Base-by-base conservation (phyloP, 1,284 basidiomycete genomes). In the Chalciporus piperatoides region DNA sequence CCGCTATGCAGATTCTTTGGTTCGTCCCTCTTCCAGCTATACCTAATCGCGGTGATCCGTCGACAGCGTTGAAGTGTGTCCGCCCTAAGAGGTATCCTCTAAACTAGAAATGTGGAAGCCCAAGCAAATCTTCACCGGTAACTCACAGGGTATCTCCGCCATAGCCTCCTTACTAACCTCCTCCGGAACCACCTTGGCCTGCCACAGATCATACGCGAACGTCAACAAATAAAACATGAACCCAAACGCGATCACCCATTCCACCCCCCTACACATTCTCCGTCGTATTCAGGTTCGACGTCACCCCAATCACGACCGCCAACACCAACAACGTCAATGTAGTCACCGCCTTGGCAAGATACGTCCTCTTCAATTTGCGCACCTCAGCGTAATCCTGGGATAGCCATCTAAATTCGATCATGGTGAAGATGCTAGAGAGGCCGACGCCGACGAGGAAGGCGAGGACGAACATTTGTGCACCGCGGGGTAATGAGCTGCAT, bases 221-320 rank as follows among this genome's bases (percentile, higher is more conserved):
- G 83, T 83, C 48, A 86, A 68, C 35, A 88, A 66, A 63, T 85
- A 88, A 54, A 86, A 75, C 4, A 82, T 83, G 61, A 81, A 89
- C 8, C 83, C 80, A 53, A 89, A 83, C 2, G 78, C 75, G 50
- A 90, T 86, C 1, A 67, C 64, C 86, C 86, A 90, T 63, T 90
- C 87, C 2, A 90, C 59, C 44, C 8, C 79, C 83, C 62, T 79
- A 83, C 2, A 71, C 78, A 51, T 82, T 67, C 2, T 56, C 57
- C 0, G 68, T 72, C 8, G 63, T 57, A 56, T 69, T 82, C 4
- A 86, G n/a, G n/a, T n/a, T n/a, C n/a, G n/a, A 59, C 9, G 77
- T 61, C 17, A 79, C 62, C 0, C 71, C 83, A 59, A 89, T 88
- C 3, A 72, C 81, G 54, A 86, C 76, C 14, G 82, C 79, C 35